Conservation (phyloP, 139 green algal genomes). For the Microglena sp. region DNA sequence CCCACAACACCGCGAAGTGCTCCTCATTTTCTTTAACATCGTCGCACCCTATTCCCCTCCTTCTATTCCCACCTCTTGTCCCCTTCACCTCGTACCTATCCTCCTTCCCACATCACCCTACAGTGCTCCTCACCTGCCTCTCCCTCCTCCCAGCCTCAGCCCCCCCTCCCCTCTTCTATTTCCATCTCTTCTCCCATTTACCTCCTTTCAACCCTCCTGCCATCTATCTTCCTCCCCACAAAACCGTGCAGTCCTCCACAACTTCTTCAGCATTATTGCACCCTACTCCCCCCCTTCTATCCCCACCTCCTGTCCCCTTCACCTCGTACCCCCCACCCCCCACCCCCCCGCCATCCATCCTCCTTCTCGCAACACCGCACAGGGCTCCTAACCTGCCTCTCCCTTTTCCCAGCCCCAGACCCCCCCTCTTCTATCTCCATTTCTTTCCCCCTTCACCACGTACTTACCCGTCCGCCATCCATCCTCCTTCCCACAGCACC, state of each 20-base stretch:
- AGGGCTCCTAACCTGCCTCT: no score
- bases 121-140: background rate
- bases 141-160: background rate
- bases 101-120: background rate
- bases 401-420: background rate
- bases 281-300: no score
- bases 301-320: no score
- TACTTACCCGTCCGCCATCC: background rate
- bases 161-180: background rate
- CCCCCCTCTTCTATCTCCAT: background rate
- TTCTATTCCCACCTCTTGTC: no score
- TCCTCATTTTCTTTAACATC: background rate
- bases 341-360: no score
- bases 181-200: background rate
- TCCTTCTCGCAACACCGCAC: no score
- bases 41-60: no score
- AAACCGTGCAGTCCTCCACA: no score
- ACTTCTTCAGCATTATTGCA: background rate
- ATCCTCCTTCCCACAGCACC: background rate
- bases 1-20: no score
- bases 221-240: no score
- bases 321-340: no score
- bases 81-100: background rate
- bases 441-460: background rate
- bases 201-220: no score